These are phyloP conservation scores for Rhizophagus prolifer DNA, from an alignment of 192 early-diverging fungal genomes.

Conservation along the genomic window DNA sequence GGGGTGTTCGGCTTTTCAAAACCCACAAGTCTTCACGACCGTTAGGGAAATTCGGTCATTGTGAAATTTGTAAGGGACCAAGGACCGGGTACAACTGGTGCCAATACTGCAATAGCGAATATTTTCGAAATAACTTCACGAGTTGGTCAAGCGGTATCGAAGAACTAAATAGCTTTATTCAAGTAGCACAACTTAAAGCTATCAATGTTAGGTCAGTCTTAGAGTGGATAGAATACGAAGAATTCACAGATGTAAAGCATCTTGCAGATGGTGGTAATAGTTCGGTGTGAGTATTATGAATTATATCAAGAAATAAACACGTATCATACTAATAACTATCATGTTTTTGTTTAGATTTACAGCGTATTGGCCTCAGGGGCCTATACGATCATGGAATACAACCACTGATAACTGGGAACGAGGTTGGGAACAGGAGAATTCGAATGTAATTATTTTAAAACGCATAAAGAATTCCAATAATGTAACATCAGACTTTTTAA, in stretches of 20 bases:
- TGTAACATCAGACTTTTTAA: not conserved
- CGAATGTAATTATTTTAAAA: not conserved
- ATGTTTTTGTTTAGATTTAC: not conserved
- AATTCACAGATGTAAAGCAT: constrained; percentile 1
- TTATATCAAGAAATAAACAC: no score
- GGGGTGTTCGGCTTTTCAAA: no score
- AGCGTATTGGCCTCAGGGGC: constrained; percentile 7
- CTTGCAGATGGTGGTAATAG: constrained; percentile 21
- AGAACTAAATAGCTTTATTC: not conserved
- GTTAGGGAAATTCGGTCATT: no score
- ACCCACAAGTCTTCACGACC: no score
- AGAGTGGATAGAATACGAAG: constrained; percentile 3
- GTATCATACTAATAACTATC: no score
- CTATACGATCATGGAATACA: not conserved
- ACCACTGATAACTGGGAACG: not conserved
- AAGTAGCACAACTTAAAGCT: constrained; percentile 5
- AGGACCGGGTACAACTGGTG: not conserved
- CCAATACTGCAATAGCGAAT: constrained; percentile 3
- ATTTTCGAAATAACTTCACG: not conserved
- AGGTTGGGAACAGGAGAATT: not conserved
- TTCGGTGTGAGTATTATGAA: not conserved
- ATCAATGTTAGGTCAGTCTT: not conserved
- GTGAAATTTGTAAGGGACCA: no score
- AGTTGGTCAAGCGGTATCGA: not conserved
- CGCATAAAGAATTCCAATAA: constrained; percentile 4